These are phyloP conservation scores for Prunus mira DNA, from an alignment of 306 rosid species.

Conservation along the genomic window DNA sequence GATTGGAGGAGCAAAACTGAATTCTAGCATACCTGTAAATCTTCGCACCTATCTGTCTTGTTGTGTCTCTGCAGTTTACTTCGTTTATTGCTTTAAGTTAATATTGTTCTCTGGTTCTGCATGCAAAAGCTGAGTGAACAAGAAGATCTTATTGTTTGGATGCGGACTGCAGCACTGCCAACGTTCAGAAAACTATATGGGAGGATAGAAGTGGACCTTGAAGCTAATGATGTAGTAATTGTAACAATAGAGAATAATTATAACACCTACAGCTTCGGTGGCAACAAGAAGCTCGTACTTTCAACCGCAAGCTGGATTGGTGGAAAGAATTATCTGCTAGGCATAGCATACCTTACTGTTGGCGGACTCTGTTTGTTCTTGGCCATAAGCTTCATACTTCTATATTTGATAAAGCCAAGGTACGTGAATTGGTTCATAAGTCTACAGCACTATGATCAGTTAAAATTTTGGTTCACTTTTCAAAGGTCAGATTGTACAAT, in stretches of 20 bases:
- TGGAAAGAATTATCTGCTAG: slow-evolving; percentile 73
- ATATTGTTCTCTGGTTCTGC: slow-evolving; percentile 26
- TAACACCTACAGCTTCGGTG: slow-evolving; percentile 73
- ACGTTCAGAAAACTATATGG: slow-evolving; percentile 85
- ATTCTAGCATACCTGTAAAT: slow-evolving; percentile 65
- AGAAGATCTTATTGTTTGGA: slow-evolving; percentile 94
- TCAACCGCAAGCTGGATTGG: slow-evolving; percentile 95
- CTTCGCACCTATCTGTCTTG: slow-evolving; percentile 4
- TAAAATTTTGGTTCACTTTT: neutral
- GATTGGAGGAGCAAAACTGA: slow-evolving; percentile 76
- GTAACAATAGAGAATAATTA: slow-evolving; percentile 72
- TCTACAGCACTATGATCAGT: neutral
- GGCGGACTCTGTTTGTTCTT: slow-evolving; percentile 61
- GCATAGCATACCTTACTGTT: slow-evolving; percentile 56
- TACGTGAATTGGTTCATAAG: slow-evolving; percentile 18
- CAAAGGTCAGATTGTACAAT: neutral
- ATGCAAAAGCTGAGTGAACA: slow-evolving; percentile 73
- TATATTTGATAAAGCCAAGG: slow-evolving; percentile 74
- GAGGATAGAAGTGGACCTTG: slow-evolving; percentile 65
- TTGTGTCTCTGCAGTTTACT: neutral
- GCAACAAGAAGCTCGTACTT: slow-evolving; percentile 69
- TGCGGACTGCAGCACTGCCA: slow-evolving; percentile 83
- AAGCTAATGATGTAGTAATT: slow-evolving; percentile 50
- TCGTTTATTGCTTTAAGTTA: neutral
- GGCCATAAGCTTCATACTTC: slow-evolving; percentile 63